phyloP scores from a whole-genome alignment of 2,329 filamentous ascomycete species.

The Fusarium globosum region DNA sequence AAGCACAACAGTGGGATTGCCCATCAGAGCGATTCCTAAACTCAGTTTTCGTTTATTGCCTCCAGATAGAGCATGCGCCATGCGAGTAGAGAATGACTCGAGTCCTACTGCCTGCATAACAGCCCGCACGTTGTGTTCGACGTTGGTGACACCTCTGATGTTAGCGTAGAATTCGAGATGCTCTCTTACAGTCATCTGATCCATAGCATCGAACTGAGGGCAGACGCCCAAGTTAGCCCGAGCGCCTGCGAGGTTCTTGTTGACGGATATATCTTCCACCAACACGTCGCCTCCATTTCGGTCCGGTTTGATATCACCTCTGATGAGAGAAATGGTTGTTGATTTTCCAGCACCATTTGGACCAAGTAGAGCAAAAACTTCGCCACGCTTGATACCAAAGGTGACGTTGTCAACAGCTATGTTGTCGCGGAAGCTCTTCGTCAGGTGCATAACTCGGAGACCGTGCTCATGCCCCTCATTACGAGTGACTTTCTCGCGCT shows the following conservation, averaged over 20 bases:
- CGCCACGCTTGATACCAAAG: slow-evolving; percentile 81
- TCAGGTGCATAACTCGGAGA: slow-evolving; percentile 81
- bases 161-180: slow-evolving; percentile 90
- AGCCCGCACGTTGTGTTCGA: slow-evolving; percentile 80
- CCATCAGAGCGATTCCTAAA: slow-evolving; percentile 90
- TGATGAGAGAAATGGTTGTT: slow-evolving; percentile 87
- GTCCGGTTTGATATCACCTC: slow-evolving; percentile 85
- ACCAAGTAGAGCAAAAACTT: slow-evolving; percentile 89
- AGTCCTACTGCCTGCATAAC: slow-evolving; percentile 87
- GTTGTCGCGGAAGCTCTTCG: slow-evolving; percentile 80
- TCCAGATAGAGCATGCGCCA: slow-evolving; percentile 83
- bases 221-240: slow-evolving; percentile 88
- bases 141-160: slow-evolving; percentile 79
- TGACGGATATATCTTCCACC: slow-evolving; percentile 81
- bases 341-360: slow-evolving; percentile 94
- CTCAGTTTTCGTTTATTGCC: slow-evolving; percentile 95
- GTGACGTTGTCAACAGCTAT: slow-evolving; percentile 89
- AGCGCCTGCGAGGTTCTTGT: slow-evolving; percentile 76
- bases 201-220: slow-evolving; percentile 88
- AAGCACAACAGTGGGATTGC: slow-evolving; percentile 86
- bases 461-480: slow-evolving; percentile 63
- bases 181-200: slow-evolving; percentile 89
- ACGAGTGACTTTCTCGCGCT: slow-evolving; percentile 69
- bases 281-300: slow-evolving; percentile 79
- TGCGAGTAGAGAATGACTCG: slow-evolving; percentile 74